Evolutionary conservation across 176 grass and related monocot species (phyloP), one percentile per base, ranked within the genome.

Genomic region (Zoysia japonica): DNA sequence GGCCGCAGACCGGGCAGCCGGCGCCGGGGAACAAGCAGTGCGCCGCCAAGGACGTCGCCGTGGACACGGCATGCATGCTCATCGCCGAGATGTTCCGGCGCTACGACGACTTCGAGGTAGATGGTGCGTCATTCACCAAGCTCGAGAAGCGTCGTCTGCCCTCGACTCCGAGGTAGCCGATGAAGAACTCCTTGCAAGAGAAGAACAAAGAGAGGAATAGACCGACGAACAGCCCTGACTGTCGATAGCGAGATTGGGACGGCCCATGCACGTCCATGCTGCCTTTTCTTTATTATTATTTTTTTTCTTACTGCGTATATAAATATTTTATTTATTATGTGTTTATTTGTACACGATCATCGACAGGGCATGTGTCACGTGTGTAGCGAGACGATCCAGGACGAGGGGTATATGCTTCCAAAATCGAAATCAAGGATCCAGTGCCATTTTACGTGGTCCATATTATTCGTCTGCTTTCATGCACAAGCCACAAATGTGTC

Each of bases 1-100:
- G 94, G 1, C 94, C 91, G 0, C 77, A 93, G 86, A 91, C 94
- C 1, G 55, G 51, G 15, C 72, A 76, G 51, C 89, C 91, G 14
- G 6, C 82, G 10, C 0, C 44, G 2, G 89, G 75, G 13, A 97
- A 97, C 82, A 97, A 97, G 85, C 94, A 97, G 79, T 97, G 94
- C 81, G 91, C 94, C 1, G 94, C 94, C 48, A 97, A 97, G 85
- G 94, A 97, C 36, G 87, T 78, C 59, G 94, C 94, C 7, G 77
- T 93, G 0, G 91, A 84, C 72, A 97, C 94, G 2, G 94, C 91
- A 0, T 97, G 94, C 80, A 81, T 97, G 82, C 87, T 97, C 47
- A 20, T 97, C 36, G 94, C 91, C 15, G 82, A 97, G 89, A 75
- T 97, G 0, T 88, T 93, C 85, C 76, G 76, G 10, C 76, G 87